Evolutionary conservation across 2,329 filamentous ascomycete species (phyloP), one percentile per base, ranked within the genome.

Genomic region (Talaromyces sp.): DNA sequence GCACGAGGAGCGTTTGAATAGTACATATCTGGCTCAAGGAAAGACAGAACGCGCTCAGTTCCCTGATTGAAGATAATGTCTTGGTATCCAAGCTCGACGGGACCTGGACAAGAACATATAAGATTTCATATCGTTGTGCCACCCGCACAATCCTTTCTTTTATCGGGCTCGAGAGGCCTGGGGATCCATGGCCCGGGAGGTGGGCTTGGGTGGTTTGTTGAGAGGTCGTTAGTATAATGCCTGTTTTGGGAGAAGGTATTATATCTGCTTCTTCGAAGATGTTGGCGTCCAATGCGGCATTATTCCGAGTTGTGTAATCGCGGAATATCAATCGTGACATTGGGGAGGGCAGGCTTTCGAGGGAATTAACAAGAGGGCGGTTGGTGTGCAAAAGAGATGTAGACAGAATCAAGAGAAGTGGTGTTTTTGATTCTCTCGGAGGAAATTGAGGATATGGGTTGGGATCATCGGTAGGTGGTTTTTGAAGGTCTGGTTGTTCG

Each of bases 151-250:
- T 76, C 2, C 82, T 80, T 57, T 85, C 80, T 42, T 83, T 81
- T 15, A 92, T 77, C 15, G 77, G 75, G 3, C 80, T 76, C 39
- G 69, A 65, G 28, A 69, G 62, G 11, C 61, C 64, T 25, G 76
- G 71, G 0, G 58, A 52, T 0, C 57, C 53, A 59, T 62, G 82
- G 0, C 88, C 87, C 0, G 91, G 90, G 0, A 92, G 78, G 2
- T 88, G 80, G 55, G 82, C 84, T 68, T 96, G 93, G 51, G 87
- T 88, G 28, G 89, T 81, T 65, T 88, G 86, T 63, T 93, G 85
- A 5, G 93, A 77, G 0, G 85, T 90, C 0, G 90, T 90, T 22
- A 90, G 70, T 0, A 96, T 73, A 2, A 96, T 76, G 0, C 90
- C 92, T 0, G 84, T 85, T 0, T 79, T 80, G 0, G 90, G 86